Conservation (phyloP, 2,329 filamentous ascomycete genomes). For the Aureobasidium lini region DNA sequence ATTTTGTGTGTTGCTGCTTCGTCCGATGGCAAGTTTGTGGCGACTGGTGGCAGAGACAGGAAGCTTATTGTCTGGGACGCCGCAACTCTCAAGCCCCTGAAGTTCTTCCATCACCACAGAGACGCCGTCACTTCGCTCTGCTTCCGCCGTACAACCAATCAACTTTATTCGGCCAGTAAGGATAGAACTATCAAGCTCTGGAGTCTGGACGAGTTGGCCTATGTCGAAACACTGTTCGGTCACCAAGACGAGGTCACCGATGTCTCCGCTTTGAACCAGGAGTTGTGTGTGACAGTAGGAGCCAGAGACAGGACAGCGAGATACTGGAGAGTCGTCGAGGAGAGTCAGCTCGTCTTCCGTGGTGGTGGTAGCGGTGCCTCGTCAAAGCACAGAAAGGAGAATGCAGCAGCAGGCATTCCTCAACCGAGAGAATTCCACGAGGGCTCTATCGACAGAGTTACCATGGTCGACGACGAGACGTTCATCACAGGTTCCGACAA, state of each 20-base stretch:
- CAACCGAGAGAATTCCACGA: slow-evolving; percentile 51
- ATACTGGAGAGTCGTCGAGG: slow-evolving; percentile 92
- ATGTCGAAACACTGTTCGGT: slow-evolving; percentile 91
- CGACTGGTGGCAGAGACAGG: slow-evolving; percentile 78
- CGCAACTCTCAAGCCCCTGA: slow-evolving; percentile 66
- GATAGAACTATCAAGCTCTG: slow-evolving; percentile 95
- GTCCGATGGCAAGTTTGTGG: slow-evolving; percentile 81
- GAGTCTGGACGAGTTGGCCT: slow-evolving; percentile 85
- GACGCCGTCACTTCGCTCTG: slow-evolving; percentile 78
- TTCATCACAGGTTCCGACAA: slow-evolving; percentile 95
- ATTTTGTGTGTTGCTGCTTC: slow-evolving; percentile 84
- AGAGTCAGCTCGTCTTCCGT: slow-evolving; percentile 90
- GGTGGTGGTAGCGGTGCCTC: slow-evolving; percentile 53
- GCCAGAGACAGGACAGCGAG: slow-evolving; percentile 85
- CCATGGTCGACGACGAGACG: slow-evolving; percentile 77
- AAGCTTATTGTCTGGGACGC: slow-evolving; percentile 86
- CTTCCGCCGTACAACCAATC: slow-evolving; percentile 68
- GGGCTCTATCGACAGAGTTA: slow-evolving; percentile 85
- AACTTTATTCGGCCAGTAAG: slow-evolving; percentile 82
- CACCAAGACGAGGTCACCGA: slow-evolving; percentile 88
- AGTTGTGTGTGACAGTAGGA: slow-evolving; percentile 85
- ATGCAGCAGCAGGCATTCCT: slow-evolving; percentile 26
- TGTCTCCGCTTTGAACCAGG: slow-evolving; percentile 73
- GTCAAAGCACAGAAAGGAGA: slow-evolving; percentile 41
- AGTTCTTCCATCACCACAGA: slow-evolving; percentile 84